phyloP scores from a whole-genome alignment of 2,329 filamentous ascomycete species.

The Cryphonectria nitschkei region DNA sequence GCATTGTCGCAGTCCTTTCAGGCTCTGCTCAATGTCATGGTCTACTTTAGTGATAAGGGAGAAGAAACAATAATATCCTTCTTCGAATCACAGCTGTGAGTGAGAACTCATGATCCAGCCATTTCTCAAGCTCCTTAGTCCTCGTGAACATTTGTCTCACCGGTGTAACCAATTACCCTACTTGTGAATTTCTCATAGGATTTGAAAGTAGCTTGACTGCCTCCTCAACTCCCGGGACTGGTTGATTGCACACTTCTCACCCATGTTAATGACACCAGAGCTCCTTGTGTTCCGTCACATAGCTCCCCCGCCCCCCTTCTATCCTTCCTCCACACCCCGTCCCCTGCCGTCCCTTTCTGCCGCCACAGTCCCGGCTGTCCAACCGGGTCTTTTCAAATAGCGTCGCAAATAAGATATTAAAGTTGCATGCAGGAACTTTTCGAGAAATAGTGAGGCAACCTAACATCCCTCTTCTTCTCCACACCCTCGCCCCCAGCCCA shows the following conservation, averaged over 20 bases:
- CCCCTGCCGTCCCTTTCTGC: neutral
- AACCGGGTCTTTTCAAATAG: conserved; percentile 13
- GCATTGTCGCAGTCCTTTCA: neutral
- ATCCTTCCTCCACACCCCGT: neutral
- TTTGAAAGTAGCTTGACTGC: too few relatives aligned
- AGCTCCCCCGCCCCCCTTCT: neutral
- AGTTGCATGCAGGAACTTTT: conserved; percentile 7
- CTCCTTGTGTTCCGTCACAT: too few relatives aligned
- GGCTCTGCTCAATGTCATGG: neutral
- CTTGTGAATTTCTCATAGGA: neutral
- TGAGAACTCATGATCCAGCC: neutral
- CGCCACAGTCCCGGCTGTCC: neutral
- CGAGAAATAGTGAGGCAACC: neutral
- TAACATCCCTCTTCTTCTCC: neutral
- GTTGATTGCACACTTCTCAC: too few relatives aligned
- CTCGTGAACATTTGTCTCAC: neutral
- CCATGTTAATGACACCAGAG: too few relatives aligned
- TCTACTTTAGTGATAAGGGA: conserved; percentile 3
- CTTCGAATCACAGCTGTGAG: neutral
- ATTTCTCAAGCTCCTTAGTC: neutral
- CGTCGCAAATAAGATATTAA: conserved; percentile 9
- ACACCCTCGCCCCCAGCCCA: too few relatives aligned
- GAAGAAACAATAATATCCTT: neutral
- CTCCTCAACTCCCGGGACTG: too few relatives aligned
- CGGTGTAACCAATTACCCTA: neutral